Evolutionary conservation across 176 grass and related monocot genomes (phyloP), one percentile per base, ranked within the genome.

Genomic region (Carex scoparia): DNA sequence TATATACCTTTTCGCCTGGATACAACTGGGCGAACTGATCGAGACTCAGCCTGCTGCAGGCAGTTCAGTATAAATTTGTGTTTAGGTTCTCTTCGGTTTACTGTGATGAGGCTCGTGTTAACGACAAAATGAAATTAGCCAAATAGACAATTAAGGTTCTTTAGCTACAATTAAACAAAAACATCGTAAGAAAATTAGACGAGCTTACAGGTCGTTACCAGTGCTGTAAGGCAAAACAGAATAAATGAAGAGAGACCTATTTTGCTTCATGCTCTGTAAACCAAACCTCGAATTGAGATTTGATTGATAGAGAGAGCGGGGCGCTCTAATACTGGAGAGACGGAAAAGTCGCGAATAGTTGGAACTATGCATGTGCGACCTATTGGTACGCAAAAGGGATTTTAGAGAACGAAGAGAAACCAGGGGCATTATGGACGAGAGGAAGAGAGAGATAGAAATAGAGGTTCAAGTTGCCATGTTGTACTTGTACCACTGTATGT

Each of bases 291-390:
- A 79, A 58, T 18, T 69, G 53, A 48, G 37, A 16, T 3, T 81
- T 57, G 63, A 67, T 42, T 13, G 31, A 2, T 30, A n/a, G 19
- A 13, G 19, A 37, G 8, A 48, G 10, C 57, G 11, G 59, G 76
- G 18, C 28, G 62, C 51, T 55, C 23, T 10, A 19, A 54, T 35
- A 44, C 27, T 61, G 70, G 61, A 46, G 71, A 86, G 80, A 77
- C 55, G 85, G 62, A 64, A 81, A 30, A 83, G 70, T 69, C 69
- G 84, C 18, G 55, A 67, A 77, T 65, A 68, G 54, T 69, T 69
- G 84, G 80, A 71, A 49, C 53, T 61, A 14, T 5, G 58, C 85
- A 90, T 90, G 69, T 62, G 49, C 64, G 59, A 23, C 2, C 32
- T 66, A 58, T 61, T 69, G 84, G 46, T 30, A 19, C 3, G 46